Percentiles rank a stretch among this genome's conserved stretches.
phyloP scores from a whole-genome alignment of 106 monocot genomes.

The Dioscorea dumetorum region DNA sequence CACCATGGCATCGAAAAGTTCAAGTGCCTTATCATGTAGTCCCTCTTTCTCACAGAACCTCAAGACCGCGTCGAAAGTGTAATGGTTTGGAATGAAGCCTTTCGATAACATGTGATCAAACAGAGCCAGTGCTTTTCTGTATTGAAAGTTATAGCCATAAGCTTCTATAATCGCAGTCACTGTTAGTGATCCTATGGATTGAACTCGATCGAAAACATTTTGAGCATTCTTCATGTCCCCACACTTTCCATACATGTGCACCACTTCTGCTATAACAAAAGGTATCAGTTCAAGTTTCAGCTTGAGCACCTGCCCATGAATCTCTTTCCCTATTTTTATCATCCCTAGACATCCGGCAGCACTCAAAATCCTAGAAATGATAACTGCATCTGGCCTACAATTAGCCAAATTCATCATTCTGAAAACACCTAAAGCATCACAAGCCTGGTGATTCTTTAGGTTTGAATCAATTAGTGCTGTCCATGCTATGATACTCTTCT shows the following conservation, averaged over 20 bases:
- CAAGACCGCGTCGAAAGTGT: slow-evolving; percentile 58
- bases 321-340: slow-evolving; percentile 62
- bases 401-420: slow-evolving; percentile 48
- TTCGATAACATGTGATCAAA: slow-evolving; percentile 35
- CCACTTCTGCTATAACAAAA: slow-evolving; percentile 17
- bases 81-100: slow-evolving; percentile 56
- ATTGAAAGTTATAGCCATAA: slow-evolving; percentile 25
- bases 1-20: slow-evolving; percentile 55
- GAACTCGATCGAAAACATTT: slow-evolving; percentile 27
- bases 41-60: slow-evolving; percentile 43
- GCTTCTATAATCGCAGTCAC: slow-evolving; percentile 53
- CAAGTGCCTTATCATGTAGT: slow-evolving; percentile 41
- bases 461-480: slow-evolving; percentile 81
- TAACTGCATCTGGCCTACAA: slow-evolving; percentile 48
- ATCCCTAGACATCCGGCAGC: slow-evolving; percentile 34
- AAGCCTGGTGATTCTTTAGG: slow-evolving; percentile 35
- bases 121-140: slow-evolving; percentile 39
- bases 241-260: slow-evolving; percentile 50
- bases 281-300: slow-evolving; percentile 22
- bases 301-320: slow-evolving; percentile 61
- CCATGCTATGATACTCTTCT: slow-evolving; percentile 75
- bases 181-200: slow-evolving; percentile 40
- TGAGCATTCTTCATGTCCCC: slow-evolving; percentile 35
- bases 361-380: slow-evolving; percentile 47
- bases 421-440: slow-evolving; percentile 44